phyloP scores from a whole-genome alignment of 352 stramenopile species.

The Globisporangium megalacanthum region DNA sequence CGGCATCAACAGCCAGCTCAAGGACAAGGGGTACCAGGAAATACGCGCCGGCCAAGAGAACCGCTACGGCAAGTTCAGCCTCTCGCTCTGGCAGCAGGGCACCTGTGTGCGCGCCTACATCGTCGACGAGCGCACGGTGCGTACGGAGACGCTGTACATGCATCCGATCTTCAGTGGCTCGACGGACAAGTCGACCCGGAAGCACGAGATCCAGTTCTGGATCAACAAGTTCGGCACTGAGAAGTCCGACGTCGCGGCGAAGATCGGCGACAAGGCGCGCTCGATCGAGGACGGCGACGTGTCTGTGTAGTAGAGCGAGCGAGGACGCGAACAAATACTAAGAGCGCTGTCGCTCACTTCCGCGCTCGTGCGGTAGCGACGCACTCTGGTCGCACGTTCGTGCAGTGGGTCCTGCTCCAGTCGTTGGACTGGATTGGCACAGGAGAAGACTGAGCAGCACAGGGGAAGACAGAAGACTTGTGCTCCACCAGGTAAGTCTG shows the following conservation, averaged over 20 bases:
- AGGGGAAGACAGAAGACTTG: too few relatives aligned
- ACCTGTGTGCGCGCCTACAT: slow-evolving; percentile 37
- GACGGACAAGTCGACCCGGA: slow-evolving; percentile 21
- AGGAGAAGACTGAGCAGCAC: too few relatives aligned
- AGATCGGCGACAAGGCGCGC: background rate
- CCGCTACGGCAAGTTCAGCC: slow-evolving; percentile 18
- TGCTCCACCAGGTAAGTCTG: too few relatives aligned
- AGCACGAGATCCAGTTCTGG: slow-evolving; percentile 46
- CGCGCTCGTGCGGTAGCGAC: too few relatives aligned
- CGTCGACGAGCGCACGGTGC: slow-evolving; percentile 29
- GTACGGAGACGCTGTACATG: slow-evolving; percentile 39
- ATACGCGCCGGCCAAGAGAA: slow-evolving; percentile 26
- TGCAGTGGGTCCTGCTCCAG: too few relatives aligned
- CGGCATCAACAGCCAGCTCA: slow-evolving; percentile 28
- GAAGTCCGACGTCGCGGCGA: slow-evolving; percentile 15
- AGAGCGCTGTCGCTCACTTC: too few relatives aligned
- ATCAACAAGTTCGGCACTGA: slow-evolving; percentile 40
- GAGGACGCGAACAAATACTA: too few relatives aligned
- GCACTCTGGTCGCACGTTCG: too few relatives aligned
- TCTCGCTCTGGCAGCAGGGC: slow-evolving; percentile 42
- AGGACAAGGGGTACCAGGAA: slow-evolving; percentile 23
- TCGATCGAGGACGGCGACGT: slow-evolving; percentile 1
- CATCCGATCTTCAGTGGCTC: slow-evolving; percentile 49
- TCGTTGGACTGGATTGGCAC: too few relatives aligned
- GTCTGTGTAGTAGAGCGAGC: slow-evolving; percentile 1